Conservation (phyloP, 1,139 yeast species). For the Lodderomyces elongisporus region DNA sequence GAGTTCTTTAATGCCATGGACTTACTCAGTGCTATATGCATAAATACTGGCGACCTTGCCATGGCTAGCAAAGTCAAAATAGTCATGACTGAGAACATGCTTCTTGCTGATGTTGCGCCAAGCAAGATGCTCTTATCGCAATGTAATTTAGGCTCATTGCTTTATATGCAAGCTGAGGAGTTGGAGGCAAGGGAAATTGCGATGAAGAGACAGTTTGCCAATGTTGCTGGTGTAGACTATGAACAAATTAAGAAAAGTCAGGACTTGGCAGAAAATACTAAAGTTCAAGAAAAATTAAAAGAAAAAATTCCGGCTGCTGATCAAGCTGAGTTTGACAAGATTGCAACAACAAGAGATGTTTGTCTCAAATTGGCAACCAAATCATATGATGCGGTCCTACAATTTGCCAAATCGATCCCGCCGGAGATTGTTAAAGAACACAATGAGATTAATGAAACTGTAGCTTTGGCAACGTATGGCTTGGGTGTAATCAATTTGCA, state of each 20-base stretch:
- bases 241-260: constrained; percentile 14
- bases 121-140: constrained; percentile 62
- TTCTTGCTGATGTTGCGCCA: constrained; percentile 62
- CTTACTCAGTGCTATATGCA: constrained; percentile 59
- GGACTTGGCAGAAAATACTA: constrained; percentile 3
- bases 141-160: constrained; percentile 67
- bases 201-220: constrained; percentile 21
- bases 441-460: constrained; percentile 44
- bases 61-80: constrained; percentile 61
- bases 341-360: constrained; percentile 26
- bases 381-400: constrained; percentile 50
- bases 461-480: constrained; percentile 80
- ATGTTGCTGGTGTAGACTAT: constrained; percentile 21
- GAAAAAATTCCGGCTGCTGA: constrained; percentile 11
- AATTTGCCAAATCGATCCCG: constrained; percentile 50
- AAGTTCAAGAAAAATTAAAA: constrained; percentile 5
- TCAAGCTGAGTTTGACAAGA: constrained; percentile 11
- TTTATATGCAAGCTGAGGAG: constrained; percentile 67
- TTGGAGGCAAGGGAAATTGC: constrained; percentile 48
- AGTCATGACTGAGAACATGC: constrained; percentile 70
- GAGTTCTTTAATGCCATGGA: constrained; percentile 75
- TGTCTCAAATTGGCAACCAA: constrained; percentile 42
- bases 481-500: constrained; percentile 75
- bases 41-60: constrained; percentile 61
- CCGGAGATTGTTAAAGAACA: constrained; percentile 18